Conservation (phyloP, 495 filamentous ascomycete genomes). For the Aspergillus diversus region DNA sequence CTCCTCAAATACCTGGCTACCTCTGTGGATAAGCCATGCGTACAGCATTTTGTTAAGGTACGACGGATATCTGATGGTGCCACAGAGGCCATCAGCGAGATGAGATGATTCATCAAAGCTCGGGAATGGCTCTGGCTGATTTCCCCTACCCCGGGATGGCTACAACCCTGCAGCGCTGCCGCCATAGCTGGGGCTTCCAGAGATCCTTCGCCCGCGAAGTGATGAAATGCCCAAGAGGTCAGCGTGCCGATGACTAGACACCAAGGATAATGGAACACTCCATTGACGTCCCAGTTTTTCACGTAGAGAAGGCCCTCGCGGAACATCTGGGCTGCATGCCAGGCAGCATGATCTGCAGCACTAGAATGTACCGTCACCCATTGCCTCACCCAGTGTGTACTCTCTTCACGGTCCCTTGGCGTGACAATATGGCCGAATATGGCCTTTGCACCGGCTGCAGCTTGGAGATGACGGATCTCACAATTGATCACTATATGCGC, state of each 20-base stretch:
- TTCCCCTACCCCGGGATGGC: neutral
- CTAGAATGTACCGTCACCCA: neutral
- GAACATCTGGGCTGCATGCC: constrained; percentile 3
- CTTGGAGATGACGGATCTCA: neutral
- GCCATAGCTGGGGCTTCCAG: neutral
- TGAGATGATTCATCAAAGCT: neutral
- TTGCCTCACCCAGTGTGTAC: neutral
- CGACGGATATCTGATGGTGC: neutral
- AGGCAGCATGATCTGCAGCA: neutral
- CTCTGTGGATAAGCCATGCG: neutral
- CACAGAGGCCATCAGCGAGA: neutral
- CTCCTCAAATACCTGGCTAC: neutral
- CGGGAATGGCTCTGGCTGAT: neutral
- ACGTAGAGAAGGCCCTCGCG: neutral
- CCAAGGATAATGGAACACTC: neutral
- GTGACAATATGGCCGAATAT: neutral
- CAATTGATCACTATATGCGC: neutral
- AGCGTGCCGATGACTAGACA: neutral
- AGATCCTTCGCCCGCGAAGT: neutral
- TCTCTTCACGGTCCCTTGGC: neutral
- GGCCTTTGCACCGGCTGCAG: neutral
- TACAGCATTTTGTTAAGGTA: constrained; percentile 1
- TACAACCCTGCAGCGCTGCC: neutral
- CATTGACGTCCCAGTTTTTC: neutral
- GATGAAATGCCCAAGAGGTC: neutral